phyloP scores from a whole-genome alignment of 1,284 basidiomycete genomes.

The Ustilago cynodontis region DNA sequence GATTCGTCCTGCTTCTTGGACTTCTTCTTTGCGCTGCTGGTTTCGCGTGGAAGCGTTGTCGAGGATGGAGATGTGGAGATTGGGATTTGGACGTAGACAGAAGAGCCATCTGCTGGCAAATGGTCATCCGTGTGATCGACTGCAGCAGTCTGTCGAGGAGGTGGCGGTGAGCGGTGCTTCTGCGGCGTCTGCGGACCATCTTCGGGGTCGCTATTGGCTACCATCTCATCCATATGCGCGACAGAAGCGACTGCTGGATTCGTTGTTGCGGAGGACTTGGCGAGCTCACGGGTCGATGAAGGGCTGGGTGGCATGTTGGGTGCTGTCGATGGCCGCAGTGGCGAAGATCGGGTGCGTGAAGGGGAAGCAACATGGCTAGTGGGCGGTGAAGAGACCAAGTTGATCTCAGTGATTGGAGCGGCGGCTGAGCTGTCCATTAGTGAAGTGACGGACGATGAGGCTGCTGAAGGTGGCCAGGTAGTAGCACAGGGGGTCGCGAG shows the following conservation, averaged over 20 bases:
- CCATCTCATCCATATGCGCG: slow-evolving; percentile 6
- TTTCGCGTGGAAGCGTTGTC: slow-evolving; percentile 6
- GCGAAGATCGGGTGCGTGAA: slow-evolving; percentile 16
- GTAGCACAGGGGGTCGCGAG: slow-evolving; percentile 11
- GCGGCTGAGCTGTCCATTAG: slow-evolving; percentile 31
- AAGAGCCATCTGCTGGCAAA: not conserved
- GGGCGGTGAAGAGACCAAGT: slow-evolving; percentile 32
- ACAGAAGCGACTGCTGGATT: not conserved
- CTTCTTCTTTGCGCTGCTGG: slow-evolving; percentile 14
- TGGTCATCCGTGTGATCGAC: not conserved
- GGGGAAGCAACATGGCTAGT: slow-evolving; percentile 33
- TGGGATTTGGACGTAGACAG: slow-evolving; percentile 35
- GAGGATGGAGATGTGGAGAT: slow-evolving; percentile 9
- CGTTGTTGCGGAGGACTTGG: not conserved
- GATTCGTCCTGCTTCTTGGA: slow-evolving; percentile 14
- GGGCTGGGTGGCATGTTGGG: slow-evolving; percentile 16
- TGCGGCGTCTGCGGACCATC: slow-evolving; percentile 14
- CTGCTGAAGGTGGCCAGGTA: slow-evolving; percentile 33
- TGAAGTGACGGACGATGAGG: slow-evolving; percentile 21
- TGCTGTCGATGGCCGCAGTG: slow-evolving; percentile 18
- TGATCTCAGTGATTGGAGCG: slow-evolving; percentile 28
- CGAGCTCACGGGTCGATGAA: not conserved
- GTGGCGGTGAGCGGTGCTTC: slow-evolving; percentile 6
- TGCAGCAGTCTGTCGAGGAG: not conserved
- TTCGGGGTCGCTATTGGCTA: slow-evolving; percentile 31